These are phyloP conservation scores for Bondarzewia mesenterica DNA, from an alignment of 1,284 basidiomycete species.

Conservation along the genomic window DNA sequence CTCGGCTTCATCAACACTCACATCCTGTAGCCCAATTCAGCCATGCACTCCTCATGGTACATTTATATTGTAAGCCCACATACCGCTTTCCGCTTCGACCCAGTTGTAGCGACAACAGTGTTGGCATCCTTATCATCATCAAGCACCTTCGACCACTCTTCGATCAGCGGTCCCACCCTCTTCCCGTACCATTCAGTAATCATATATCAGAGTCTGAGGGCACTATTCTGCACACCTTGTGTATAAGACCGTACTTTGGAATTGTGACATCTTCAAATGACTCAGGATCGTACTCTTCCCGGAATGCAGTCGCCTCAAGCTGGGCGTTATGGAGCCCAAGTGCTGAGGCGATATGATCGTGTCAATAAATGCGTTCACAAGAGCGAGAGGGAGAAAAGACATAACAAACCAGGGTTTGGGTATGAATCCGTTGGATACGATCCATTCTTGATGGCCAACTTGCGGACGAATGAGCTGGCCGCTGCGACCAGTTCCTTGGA, in stretches of 20 bases:
- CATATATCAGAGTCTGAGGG: neutral
- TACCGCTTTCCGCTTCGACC: slow-evolving; percentile 65
- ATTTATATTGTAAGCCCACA: slow-evolving; percentile 18
- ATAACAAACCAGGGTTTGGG: slow-evolving; percentile 78
- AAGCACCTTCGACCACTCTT: slow-evolving; percentile 67
- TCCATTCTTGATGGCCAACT: slow-evolving; percentile 71
- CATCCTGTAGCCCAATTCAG: slow-evolving; percentile 13
- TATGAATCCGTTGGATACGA: slow-evolving; percentile 84
- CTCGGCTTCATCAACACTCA: slow-evolving; percentile 51
- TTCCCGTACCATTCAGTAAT: slow-evolving; percentile 20
- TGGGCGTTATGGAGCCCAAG: slow-evolving; percentile 86
- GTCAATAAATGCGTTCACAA: neutral
- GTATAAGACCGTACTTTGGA: slow-evolving; percentile 74
- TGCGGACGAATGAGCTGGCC: slow-evolving; percentile 72
- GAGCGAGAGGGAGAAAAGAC: neutral
- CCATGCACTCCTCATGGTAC: neutral
- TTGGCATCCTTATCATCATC: slow-evolving; percentile 57
- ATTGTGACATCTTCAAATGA: slow-evolving; percentile 73
- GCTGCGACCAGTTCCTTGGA: slow-evolving; percentile 59
- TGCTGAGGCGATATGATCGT: slow-evolving; percentile 30
- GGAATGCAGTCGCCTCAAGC: slow-evolving; percentile 87
- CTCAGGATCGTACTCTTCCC: slow-evolving; percentile 74
- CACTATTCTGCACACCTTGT: slow-evolving; percentile 46
- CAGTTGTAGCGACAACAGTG: slow-evolving; percentile 29
- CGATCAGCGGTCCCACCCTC: slow-evolving; percentile 71